Percentiles rank a stretch among this genome's conserved stretches.
phyloP scores from a whole-genome alignment of 2,329 filamentous ascomycete genomes.

The Rhynchosporium agropyri region DNA sequence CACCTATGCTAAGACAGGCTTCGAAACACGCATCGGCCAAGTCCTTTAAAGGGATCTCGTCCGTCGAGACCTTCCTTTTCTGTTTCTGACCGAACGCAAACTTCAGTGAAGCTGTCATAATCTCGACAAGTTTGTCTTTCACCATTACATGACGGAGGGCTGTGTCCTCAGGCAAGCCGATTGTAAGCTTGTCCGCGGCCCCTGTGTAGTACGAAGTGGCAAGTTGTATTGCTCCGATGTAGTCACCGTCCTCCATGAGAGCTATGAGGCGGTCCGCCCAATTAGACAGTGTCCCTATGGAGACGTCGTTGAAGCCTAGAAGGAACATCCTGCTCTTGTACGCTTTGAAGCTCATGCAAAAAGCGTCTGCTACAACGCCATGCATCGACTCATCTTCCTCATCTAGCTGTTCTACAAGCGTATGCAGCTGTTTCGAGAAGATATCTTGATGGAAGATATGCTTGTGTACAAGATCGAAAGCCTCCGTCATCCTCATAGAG shows the following conservation, averaged over 20 bases:
- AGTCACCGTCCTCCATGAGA: slow-evolving; percentile 96
- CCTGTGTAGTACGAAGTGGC: slow-evolving; percentile 92
- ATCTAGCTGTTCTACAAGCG: slow-evolving; percentile 83
- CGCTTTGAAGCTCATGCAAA: slow-evolving; percentile 94
- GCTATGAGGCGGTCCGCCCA: slow-evolving; percentile 95
- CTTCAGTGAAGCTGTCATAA: slow-evolving; percentile 88
- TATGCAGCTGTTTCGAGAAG: slow-evolving; percentile 84
- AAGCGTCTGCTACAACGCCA: slow-evolving; percentile 94
- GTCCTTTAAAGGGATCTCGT: slow-evolving; percentile 64
- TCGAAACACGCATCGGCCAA: slow-evolving; percentile 82
- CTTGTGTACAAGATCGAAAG: slow-evolving; percentile 87
- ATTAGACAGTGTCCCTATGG: slow-evolving; percentile 89
- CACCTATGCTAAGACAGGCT: slow-evolving; percentile 76
- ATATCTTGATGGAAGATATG: slow-evolving; percentile 90
- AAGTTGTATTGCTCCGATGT: slow-evolving; percentile 85
- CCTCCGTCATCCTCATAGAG: slow-evolving; percentile 87
- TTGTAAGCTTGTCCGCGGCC: slow-evolving; percentile 88
- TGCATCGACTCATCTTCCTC: slow-evolving; percentile 89
- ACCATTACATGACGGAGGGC: slow-evolving; percentile 77
- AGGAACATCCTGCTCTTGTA: slow-evolving; percentile 95
- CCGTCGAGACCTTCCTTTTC: slow-evolving; percentile 47
- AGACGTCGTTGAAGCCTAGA: slow-evolving; percentile 90
- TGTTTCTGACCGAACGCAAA: slow-evolving; percentile 77
- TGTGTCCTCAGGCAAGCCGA: slow-evolving; percentile 87
- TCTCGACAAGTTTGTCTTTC: slow-evolving; percentile 84